phyloP scores from a whole-genome alignment of 2,329 filamentous ascomycete species.

The Apiospora kogelbergensis region DNA sequence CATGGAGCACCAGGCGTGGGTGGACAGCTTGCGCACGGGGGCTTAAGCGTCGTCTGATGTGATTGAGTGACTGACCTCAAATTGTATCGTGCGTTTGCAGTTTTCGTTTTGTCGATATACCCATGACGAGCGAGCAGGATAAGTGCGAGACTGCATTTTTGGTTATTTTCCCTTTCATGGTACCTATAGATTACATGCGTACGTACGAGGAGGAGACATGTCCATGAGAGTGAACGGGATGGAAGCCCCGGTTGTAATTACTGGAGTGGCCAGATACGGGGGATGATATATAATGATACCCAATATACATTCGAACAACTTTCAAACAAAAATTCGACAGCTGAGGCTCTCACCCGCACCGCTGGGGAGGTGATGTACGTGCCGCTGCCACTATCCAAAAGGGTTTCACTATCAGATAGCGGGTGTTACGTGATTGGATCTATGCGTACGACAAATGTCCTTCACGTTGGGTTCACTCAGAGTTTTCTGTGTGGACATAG shows the following conservation, averaged over 20 bases:
- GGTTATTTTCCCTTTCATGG: not conserved
- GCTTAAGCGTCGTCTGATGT: not conserved
- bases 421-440: too few species aligned
- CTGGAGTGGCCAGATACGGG: not conserved
- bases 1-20: slow-evolving; percentile 17
- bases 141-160: not conserved
- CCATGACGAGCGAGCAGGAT: not conserved
- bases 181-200: not conserved
- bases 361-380: too few species aligned
- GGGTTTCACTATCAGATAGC: too few species aligned
- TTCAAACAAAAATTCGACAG: too few species aligned
- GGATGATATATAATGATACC: not conserved
- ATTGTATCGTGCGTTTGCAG: too few species aligned
- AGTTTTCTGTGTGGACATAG: too few species aligned
- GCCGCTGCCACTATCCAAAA: too few species aligned
- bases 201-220: not conserved
- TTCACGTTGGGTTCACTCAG: too few species aligned
- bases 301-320: not conserved
- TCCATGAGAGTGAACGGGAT: not conserved
- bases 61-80: too few species aligned
- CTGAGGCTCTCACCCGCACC: too few species aligned
- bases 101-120: not conserved
- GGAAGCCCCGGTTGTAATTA: not conserved
- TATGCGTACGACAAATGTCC: too few species aligned
- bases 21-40: not conserved